Base-by-base conservation (phyloP, 192 early-diverging fungal species). In the Helicostylum pulchrum region DNA sequence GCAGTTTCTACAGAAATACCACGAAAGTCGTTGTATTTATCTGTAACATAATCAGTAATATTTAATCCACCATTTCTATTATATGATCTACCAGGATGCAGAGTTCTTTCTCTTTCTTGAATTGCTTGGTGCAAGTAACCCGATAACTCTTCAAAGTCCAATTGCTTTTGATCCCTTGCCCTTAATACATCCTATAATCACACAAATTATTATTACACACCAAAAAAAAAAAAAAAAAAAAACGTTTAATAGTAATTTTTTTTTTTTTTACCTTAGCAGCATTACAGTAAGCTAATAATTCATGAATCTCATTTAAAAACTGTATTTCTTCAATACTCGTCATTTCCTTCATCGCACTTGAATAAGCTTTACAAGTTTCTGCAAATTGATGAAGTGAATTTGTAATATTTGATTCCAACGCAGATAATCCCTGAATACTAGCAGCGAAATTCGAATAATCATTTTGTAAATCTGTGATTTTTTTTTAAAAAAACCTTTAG, bases 141-240 rank as follows among this genome's bases (percentile, higher is more conserved):
- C 7, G 87, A 84, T 47, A 98, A 75, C 53, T 91, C 95, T 78
- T 98, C 94, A 72, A 88, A 88, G 78, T 98, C 96, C 7, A 95
- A 79, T 78, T 98, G 96, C 76, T 97, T 97, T 74, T 98, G 94
- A 76, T 98, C 96, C 19, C 95, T 77, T 56, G 83, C 65, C 61
- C 82, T 85, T 23, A 98, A 79, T 43, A 90, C 81, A 58, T 90
- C 89, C 87, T 79, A 72, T 26, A 26, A 26, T 26, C 0, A 26
- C 26, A 26, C 26, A 26, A n/a, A n/a, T n/a, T n/a, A n/a, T 2
- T 26, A 26, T 26, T 26, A 26, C 26, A 26, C 26, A 26, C 26
- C 26, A 15, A 17, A 12, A 14, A 15, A 47, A 7, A 15, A 19
- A 20, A 50, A 58, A 51, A 56, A 0, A 34, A 74, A 56, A 66